Evolutionary conservation across 257 asterid species (phyloP).

Genomic region (Capsicum baccatum): DNA sequence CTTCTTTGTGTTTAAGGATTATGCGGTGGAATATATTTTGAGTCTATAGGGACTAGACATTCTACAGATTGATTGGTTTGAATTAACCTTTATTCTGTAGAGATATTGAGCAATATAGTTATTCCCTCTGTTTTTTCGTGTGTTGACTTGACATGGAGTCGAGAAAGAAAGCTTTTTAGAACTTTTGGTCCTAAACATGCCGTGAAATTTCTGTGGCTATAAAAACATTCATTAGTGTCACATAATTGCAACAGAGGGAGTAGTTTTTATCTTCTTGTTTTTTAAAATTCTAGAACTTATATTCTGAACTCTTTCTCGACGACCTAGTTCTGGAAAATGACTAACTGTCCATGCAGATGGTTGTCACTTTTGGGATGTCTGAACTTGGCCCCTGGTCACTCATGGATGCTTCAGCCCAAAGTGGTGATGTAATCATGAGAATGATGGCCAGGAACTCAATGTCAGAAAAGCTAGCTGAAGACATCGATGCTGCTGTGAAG

Average conservation of each 20-base stretch:
- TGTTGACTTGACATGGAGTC: not conserved
- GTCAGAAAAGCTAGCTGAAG: slow-evolving; percentile 98
- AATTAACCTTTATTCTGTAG: not conserved
- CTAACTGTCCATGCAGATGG: slow-evolving; percentile 58
- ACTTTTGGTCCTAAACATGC: not conserved
- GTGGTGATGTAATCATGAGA: slow-evolving; percentile 90
- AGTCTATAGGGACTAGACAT: not conserved
- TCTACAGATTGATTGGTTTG: not conserved
- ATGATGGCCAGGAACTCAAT: slow-evolving; percentile 98
- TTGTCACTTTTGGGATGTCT: slow-evolving; percentile 94
- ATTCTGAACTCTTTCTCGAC: not conserved
- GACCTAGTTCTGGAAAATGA: not conserved
- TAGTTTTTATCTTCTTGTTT: slow-evolving; percentile 4
- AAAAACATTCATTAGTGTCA: not conserved
- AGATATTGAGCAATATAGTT: not conserved
- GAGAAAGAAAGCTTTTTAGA: not conserved
- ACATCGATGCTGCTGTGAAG: slow-evolving; percentile 87
- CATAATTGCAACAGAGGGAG: not conserved
- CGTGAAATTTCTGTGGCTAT: not conserved
- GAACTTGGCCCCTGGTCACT: slow-evolving; percentile 97
- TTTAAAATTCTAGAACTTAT: not conserved
- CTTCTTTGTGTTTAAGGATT: not conserved
- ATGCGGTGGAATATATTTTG: not conserved
- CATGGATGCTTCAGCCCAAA: slow-evolving; percentile 75
- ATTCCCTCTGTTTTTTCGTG: not conserved